Evolutionary conservation across 176 grass and related monocot species (phyloP).

Genomic region (Elymus sibiricus): DNA sequence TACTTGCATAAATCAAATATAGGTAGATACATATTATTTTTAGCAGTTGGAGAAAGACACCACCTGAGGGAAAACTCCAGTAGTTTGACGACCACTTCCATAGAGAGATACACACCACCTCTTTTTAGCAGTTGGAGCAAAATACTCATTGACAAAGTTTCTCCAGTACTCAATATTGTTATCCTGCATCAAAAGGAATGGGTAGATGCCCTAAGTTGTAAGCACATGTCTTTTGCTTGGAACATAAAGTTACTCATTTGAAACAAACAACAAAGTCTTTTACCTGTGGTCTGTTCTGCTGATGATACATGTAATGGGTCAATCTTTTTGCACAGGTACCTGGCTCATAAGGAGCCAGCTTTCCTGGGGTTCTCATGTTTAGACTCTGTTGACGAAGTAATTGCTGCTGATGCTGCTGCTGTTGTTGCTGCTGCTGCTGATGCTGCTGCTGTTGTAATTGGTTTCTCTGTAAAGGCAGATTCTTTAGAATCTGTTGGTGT

Average conservation of each 20-base stretch:
- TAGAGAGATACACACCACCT: conserved; percentile 99
- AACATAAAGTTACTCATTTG: neutral
- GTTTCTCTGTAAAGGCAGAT: conserved; percentile 61
- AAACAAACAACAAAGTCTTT: neutral
- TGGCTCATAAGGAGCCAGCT: conserved; percentile 64
- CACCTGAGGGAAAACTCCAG: conserved; percentile 96
- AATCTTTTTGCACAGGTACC: conserved; percentile 87
- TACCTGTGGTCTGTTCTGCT: conserved; percentile 93
- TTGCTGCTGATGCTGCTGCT: conserved; percentile 54
- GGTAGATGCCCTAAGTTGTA: neutral
- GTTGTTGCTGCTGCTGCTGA: conserved; percentile 43
- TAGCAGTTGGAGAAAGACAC: too few species aligned
- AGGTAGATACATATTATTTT: neutral
- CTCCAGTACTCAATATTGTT: conserved; percentile 99
- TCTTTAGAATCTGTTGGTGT: conserved; percentile 66
- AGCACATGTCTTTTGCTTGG: neutral
- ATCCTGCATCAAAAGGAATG: conserved; percentile 49
- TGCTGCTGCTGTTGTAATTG: conserved; percentile 54
- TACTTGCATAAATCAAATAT: conserved; percentile 1
- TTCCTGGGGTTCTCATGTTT: conserved; percentile 45
- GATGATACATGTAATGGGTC: conserved; percentile 98
- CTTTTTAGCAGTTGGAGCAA: conserved; percentile 91
- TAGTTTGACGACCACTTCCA: conserved; percentile 90
- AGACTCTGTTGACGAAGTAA: conserved; percentile 71
- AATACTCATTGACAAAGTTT: conserved; percentile 94